Evolutionary conservation across 169 alveolate genomes (phyloP).

Genomic region (Amoebophrya sp.): DNA sequence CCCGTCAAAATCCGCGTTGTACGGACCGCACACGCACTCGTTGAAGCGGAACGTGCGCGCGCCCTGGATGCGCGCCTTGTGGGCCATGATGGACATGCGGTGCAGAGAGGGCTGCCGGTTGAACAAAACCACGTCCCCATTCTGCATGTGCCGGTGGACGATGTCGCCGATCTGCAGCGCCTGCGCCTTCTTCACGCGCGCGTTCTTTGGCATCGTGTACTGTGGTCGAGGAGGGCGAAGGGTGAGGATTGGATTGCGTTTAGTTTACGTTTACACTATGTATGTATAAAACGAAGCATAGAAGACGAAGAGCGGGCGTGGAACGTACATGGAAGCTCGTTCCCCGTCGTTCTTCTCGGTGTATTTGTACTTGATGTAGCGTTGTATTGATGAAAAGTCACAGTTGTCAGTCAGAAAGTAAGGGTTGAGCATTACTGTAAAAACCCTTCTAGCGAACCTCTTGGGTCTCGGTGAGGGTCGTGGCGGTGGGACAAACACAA

Average conservation of each 20-base stretch:
- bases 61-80: constrained; percentile 83
- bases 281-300: no score
- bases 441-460: not conserved
- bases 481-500: not conserved
- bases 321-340: no score
- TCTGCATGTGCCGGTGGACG: constrained; percentile 91
- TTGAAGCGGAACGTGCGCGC: constrained; percentile 91
- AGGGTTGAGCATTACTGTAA: no score
- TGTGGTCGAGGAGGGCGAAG: not conserved
- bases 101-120: constrained; percentile 98
- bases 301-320: no score
- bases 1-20: constrained; percentile 99
- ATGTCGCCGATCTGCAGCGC: constrained; percentile 83
- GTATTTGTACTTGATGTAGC: no score
- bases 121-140: constrained; percentile 94
- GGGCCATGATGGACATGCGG: constrained; percentile 93
- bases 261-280: no score
- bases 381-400: not conserved
- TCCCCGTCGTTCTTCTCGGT: no score
- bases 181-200: constrained; percentile 37
- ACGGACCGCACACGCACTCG: constrained; percentile 96
- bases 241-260: no score
- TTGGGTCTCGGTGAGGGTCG: not conserved
- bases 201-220: not conserved
- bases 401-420: no score